Percentiles rank a stretch among this genome's conserved stretches.
These are phyloP conservation scores for Diaporthe destruens DNA, from an alignment of 2,329 filamentous ascomycete genomes.

Conservation along the genomic window DNA sequence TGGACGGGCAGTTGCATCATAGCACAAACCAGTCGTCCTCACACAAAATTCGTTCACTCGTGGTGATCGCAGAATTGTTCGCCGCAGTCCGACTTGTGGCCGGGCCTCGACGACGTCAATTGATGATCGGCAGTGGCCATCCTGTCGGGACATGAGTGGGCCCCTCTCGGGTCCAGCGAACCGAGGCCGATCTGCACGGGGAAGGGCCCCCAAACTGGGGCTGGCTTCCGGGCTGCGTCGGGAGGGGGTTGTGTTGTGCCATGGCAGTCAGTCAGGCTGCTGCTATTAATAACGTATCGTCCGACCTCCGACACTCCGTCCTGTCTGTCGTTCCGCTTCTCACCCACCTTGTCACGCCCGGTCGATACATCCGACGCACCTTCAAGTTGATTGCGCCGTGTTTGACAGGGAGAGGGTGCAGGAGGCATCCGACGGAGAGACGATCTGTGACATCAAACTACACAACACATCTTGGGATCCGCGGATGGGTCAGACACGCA, in stretches of 20 bases:
- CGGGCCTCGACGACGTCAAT: slow-evolving; percentile 1
- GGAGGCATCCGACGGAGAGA: background rate
- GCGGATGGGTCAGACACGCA: slow-evolving; percentile 32
- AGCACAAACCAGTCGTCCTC: background rate
- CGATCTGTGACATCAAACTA: slow-evolving; percentile 9
- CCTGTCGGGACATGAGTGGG: background rate
- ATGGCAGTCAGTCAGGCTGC: background rate
- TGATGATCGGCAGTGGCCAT: slow-evolving; percentile 1
- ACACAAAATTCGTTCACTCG: background rate
- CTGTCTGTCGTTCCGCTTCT: background rate
- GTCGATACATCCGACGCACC: slow-evolving; percentile 6
- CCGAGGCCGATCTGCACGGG: slow-evolving; percentile 7
- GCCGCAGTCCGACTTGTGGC: background rate
- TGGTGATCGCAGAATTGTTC: background rate
- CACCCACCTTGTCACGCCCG: background rate
- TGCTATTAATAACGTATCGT: slow-evolving; percentile 9
- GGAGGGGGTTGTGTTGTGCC: too few species aligned
- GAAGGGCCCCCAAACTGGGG: background rate
- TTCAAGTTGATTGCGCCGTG: slow-evolving; percentile 15
- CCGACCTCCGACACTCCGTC: slow-evolving; percentile 5
- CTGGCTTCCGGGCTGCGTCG: background rate
- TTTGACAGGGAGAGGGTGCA: slow-evolving; percentile 13
- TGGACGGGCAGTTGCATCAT: background rate
- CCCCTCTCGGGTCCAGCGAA: slow-evolving; percentile 2
- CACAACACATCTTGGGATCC: slow-evolving; percentile 7